phyloP scores from a whole-genome alignment of 257 asterid species.

The Solanum lycopersicoides region DNA sequence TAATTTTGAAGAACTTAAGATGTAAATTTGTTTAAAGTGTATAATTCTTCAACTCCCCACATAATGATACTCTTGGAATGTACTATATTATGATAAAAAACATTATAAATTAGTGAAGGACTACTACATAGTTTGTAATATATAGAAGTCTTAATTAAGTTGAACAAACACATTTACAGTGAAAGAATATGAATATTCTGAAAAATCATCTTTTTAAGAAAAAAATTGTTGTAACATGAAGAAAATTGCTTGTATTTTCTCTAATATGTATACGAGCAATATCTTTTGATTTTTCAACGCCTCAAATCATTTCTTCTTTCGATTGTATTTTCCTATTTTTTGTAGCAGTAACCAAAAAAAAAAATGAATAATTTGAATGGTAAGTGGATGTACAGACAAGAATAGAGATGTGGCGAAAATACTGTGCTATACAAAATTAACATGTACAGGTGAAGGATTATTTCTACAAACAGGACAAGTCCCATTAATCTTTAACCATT shows the following conservation, averaged over 20 bases:
- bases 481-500: conserved; percentile 58
- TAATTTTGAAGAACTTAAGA: background rate
- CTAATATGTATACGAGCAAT: background rate
- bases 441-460: conserved; percentile 33
- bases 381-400: background rate
- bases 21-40: too few relatives aligned
- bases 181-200: background rate
- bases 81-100: background rate
- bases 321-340: background rate
- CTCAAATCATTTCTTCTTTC: background rate
- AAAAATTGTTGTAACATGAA: background rate
- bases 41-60: background rate
- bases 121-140: too few relatives aligned
- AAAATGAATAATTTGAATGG: background rate
- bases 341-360: background rate
- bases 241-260: background rate
- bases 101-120: background rate
- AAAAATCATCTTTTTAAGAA: background rate
- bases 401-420: background rate
- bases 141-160: too few relatives aligned
- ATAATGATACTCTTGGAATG: background rate
- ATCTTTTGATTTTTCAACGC: background rate
- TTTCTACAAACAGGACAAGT: conserved; percentile 73
- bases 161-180: background rate
- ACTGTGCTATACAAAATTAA: background rate